A percentile compares a stretch with the other conserved stretches of the same genome.
phyloP scores from a whole-genome alignment of 352 stramenopile species.

The Phytophthora cactorum region DNA sequence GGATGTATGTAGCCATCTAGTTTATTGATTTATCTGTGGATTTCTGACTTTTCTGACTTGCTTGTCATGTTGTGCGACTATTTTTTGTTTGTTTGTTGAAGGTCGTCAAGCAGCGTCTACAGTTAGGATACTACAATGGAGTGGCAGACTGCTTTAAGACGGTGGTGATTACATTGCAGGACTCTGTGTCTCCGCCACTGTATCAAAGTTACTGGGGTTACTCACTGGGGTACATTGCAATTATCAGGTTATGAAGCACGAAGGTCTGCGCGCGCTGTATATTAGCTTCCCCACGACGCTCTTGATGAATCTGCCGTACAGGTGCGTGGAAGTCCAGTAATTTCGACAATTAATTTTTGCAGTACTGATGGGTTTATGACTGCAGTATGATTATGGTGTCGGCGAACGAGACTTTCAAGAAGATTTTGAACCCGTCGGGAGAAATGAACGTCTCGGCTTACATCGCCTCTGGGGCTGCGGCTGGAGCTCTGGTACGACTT shows the following conservation, averaged over 20 bases:
- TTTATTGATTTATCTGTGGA: too few relatives aligned
- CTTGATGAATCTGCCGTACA: conserved; percentile 98
- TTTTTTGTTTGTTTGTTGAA: conserved; percentile 21
- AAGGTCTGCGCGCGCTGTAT: conserved; percentile 88
- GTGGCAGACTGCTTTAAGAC: conserved; percentile 90
- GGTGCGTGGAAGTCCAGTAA: conserved; percentile 30
- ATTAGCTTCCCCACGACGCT: conserved; percentile 98
- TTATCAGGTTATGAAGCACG: conserved; percentile 71
- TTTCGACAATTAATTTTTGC: neutral
- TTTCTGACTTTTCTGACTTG: neutral
- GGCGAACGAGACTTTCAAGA: conserved; percentile 97
- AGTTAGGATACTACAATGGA: conserved; percentile 98
- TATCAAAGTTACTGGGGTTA: conserved; percentile 18
- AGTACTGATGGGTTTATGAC: neutral
- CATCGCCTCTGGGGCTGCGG: conserved; percentile 93
- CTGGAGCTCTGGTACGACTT: conserved; percentile 89
- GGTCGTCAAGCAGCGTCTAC: conserved; percentile 99
- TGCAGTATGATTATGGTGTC: conserved; percentile 97
- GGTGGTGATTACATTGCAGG: conserved; percentile 49
- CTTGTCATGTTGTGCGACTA: neutral
- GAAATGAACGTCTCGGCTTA: conserved; percentile 92
- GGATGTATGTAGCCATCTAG: conserved; percentile 74
- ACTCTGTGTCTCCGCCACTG: conserved; percentile 18
- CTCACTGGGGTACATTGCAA: conserved; percentile 15
- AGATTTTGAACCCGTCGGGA: conserved; percentile 89